A percentile compares a stretch with the other conserved stretches of the same genome.
Conservation (phyloP, 305 asterid species). For the Rubia peregrina region DNA sequence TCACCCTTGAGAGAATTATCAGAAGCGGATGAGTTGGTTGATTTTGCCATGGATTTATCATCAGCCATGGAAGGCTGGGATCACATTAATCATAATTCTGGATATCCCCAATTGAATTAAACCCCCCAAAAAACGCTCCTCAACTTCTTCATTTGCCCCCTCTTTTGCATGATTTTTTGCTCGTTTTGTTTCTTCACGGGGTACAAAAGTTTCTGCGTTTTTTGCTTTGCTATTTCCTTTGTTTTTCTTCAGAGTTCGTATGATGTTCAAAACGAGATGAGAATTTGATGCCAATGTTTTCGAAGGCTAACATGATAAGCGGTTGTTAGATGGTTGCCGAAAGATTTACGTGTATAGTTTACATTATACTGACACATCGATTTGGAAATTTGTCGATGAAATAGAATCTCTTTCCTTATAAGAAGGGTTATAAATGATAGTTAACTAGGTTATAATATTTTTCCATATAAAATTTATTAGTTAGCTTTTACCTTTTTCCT, state of each 20-base stretch:
- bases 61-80: conserved; percentile 7
- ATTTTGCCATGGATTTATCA: not conserved
- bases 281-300: conserved; percentile 8
- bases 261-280: not conserved
- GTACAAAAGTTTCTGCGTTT: not conserved
- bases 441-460: too few species aligned
- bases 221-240: not conserved
- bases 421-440: too few species aligned
- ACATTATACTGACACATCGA: too few species aligned
- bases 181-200: conserved; percentile 13
- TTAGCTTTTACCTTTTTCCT: too few species aligned
- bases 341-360: not conserved
- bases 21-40: conserved; percentile 26
- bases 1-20: conserved; percentile 43
- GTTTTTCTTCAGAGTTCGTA: too few species aligned
- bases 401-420: too few species aligned
- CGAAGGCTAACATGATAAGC: not conserved
- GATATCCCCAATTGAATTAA: conserved; percentile 1
- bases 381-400: too few species aligned
- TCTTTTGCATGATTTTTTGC: conserved; percentile 24
- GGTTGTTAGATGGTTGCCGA: not conserved
- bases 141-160: conserved; percentile 14
- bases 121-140: not conserved
- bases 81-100: not conserved
- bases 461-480: too few species aligned